phyloP scores from a whole-genome alignment of 1,139 yeast genomes.

The Geotrichum carabidarum region DNA sequence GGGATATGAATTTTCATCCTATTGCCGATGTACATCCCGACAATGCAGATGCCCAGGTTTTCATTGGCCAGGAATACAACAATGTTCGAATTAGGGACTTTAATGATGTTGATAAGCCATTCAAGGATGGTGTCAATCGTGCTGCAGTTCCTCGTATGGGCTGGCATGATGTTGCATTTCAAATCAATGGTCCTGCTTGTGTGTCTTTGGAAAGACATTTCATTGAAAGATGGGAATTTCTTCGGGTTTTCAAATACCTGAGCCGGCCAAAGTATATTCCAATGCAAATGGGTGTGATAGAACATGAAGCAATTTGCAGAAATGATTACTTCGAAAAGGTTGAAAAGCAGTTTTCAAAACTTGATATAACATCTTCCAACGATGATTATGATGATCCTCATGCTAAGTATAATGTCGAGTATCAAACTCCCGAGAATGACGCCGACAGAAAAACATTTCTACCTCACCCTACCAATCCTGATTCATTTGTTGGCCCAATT shows the following conservation, averaged over 20 bases:
- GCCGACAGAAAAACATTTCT: conserved; percentile 10
- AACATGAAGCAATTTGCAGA: conserved; percentile 8
- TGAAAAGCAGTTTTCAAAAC: conserved; percentile 4
- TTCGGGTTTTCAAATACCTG: conserved; percentile 21
- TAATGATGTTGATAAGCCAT: conserved; percentile 19
- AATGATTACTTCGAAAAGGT: conserved; percentile 5
- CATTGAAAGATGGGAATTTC: conserved; percentile 24
- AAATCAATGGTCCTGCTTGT: conserved; percentile 23
- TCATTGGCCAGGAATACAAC: conserved; percentile 23
- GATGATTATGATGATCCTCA: conserved; percentile 18
- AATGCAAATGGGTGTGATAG: conserved; percentile 20
- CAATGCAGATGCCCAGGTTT: conserved; percentile 20
- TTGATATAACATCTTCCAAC: background rate
- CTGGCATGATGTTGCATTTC: conserved; percentile 24
- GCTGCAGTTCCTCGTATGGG: conserved; percentile 22
- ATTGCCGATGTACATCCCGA: conserved; percentile 22
- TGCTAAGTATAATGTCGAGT: conserved; percentile 12
- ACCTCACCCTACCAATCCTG: conserved; percentile 15
- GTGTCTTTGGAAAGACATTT: conserved; percentile 23
- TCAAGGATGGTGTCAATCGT: conserved; percentile 21
- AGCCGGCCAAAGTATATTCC: conserved; percentile 21
- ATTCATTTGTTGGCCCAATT: conserved; percentile 19
- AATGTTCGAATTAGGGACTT: conserved; percentile 22
- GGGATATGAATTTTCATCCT: conserved; percentile 56
- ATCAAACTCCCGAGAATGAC: conserved; percentile 15